Conservation (phyloP, 345 rosid species). For the Leavenworthia alabamica region DNA sequence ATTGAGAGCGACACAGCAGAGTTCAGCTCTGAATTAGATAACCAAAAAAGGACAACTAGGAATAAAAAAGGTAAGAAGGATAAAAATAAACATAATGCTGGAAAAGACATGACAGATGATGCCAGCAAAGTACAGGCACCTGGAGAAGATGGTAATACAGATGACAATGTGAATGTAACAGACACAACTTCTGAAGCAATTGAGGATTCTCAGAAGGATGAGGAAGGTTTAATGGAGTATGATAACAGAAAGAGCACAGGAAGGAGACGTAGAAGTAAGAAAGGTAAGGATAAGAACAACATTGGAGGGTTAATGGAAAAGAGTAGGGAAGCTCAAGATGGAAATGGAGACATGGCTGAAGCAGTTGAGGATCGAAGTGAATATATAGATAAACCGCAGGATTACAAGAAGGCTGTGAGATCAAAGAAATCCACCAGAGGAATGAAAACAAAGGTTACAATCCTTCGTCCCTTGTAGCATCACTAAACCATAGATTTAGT, state of each 20-base stretch:
- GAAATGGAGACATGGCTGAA: conserved; percentile 1
- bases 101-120: conserved; percentile 26
- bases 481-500: background rate
- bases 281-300: conserved; percentile 22
- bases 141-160: conserved; percentile 27
- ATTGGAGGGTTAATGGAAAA: conserved; percentile 8
- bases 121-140: conserved; percentile 24
- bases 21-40: conserved; percentile 33
- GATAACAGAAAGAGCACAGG: conserved; percentile 25
- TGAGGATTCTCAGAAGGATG: conserved; percentile 24
- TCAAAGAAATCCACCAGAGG: conserved; percentile 63
- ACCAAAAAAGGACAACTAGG: conserved; percentile 45
- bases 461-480: background rate
- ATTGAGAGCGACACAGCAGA: conserved; percentile 36
- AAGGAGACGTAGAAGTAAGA: conserved; percentile 31
- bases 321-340: conserved; percentile 23
- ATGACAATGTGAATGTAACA: conserved; percentile 19
- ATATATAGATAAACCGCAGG: conserved; percentile 14
- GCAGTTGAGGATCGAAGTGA: background rate
- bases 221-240: conserved; percentile 20
- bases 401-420: conserved; percentile 42
- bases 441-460: conserved; percentile 74
- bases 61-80: conserved; percentile 45
- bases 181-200: conserved; percentile 28
- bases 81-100: conserved; percentile 33